Evolutionary conservation across 2,329 filamentous ascomycete genomes (phyloP).

Genomic region (Purpureocillium takamizusanense): DNA sequence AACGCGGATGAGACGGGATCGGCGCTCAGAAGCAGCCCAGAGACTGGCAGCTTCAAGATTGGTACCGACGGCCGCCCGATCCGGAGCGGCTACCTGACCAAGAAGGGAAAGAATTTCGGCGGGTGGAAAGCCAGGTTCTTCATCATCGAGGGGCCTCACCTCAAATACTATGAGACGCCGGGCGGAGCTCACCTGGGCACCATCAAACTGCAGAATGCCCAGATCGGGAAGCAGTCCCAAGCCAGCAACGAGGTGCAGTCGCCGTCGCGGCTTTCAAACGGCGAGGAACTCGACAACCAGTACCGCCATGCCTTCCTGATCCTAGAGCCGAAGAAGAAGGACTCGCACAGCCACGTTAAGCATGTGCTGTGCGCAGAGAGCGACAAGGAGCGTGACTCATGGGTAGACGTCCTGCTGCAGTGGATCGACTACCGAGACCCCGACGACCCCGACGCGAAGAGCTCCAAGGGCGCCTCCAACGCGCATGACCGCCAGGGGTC

Average conservation of each 20-base stretch:
- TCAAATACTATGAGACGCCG: constrained; percentile 88
- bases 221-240: constrained; percentile 82
- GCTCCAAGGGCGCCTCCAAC: constrained; percentile 13
- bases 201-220: constrained; percentile 82
- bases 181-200: constrained; percentile 86
- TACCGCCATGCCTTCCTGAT: constrained; percentile 96
- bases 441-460: constrained; percentile 33
- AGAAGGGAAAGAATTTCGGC: constrained; percentile 96
- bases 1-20: constrained; percentile 46
- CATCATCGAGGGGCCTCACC: constrained; percentile 46
- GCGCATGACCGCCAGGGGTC: constrained; percentile 31
- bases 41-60: constrained; percentile 24
- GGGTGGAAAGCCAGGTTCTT: constrained; percentile 86
- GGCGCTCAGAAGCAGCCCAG: constrained; percentile 12
- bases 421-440: constrained; percentile 73
- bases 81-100: constrained; percentile 88
- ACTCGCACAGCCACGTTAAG: constrained; percentile 76
- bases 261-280: constrained; percentile 40
- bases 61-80: constrained; percentile 58
- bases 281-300: constrained; percentile 81
- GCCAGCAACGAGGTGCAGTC: constrained; percentile 39
- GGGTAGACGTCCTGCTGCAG: constrained; percentile 83
- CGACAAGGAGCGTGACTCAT: constrained; percentile 82
- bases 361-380: constrained; percentile 95
- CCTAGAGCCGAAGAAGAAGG: constrained; percentile 92